Base-by-base conservation (phyloP, 2,329 filamentous ascomycete genomes). In the Beauveria caledonica region DNA sequence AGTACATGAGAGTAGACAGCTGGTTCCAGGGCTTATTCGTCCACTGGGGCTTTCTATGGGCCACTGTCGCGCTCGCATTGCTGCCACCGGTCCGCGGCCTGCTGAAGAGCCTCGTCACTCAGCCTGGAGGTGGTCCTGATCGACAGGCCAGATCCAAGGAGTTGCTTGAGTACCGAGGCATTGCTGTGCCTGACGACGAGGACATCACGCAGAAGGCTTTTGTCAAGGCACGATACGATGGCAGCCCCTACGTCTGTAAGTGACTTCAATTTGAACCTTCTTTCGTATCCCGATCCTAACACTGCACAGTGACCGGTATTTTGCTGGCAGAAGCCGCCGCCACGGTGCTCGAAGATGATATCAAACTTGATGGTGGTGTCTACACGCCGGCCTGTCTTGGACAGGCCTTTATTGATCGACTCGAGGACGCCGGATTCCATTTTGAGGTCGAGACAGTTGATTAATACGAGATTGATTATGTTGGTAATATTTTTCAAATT, bases 321-420 rank as follows among this genome's bases (percentile, higher is more conserved):
- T 77, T 87, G 29, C 68, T 89, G 15, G 80, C 81, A 2, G 80
- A 90, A 66, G 88, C 81, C 13, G 88, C 87, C 4, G 74, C 82
- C 44, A 84, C 85, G 0, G 75, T 92, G 36, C 74, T 91, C 17
- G 78, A 87, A 61, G 86, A 88, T 44, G 79, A 85, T 15, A 73
- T 83, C 13, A 71, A 78, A 40, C 73, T 90, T 13, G 78, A 77
- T 1, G 88, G 88, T 19, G 89, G 88, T 3, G 75, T 90, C 25
- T 83, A 89, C 63, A 92, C 89, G 1, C 85, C 89, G 0, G 86
- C 88, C 0, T 88, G 83, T 58, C 74, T 92, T 2, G 89, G 89
- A 1, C 84, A 87, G 65, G 74, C 78, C 10, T 88, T 84, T 67
- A 76, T 91, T 62, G 83, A 90, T 67, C 78, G 86, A 15, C 67